These are phyloP conservation scores for Fusarium mundagurra DNA, from an alignment of 2,329 filamentous ascomycete genomes.

Conservation along the genomic window DNA sequence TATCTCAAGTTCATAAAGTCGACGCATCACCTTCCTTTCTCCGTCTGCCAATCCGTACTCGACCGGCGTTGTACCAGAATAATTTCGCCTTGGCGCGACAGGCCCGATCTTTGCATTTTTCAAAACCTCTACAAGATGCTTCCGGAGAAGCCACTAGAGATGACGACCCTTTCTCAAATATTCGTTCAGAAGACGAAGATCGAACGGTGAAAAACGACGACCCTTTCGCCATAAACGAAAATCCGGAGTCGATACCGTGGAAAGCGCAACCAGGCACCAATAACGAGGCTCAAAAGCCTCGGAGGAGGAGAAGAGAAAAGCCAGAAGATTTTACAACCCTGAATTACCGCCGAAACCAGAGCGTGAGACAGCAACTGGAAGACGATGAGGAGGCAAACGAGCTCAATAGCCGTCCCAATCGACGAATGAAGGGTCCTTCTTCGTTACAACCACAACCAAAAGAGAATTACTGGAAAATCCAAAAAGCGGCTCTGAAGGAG, in stretches of 20 bases:
- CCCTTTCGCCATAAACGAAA: background rate
- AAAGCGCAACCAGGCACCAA: constrained; percentile 10
- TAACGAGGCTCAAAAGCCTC: background rate
- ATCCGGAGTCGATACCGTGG: background rate
- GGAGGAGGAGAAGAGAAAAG: background rate
- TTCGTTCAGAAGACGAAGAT: background rate
- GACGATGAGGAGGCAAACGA: background rate
- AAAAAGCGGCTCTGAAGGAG: constrained; percentile 77
- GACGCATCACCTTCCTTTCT: constrained; percentile 34
- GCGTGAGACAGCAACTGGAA: background rate
- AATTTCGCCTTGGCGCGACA: constrained; percentile 31
- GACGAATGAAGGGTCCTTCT: constrained; percentile 23
- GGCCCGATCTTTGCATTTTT: constrained; percentile 39
- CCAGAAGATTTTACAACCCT: background rate
- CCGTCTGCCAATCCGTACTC: constrained; percentile 23
- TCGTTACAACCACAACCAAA: constrained; percentile 32
- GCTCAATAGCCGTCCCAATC: background rate
- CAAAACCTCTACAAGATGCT: constrained; percentile 30
- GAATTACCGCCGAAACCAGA: background rate
- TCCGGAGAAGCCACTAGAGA: background rate
- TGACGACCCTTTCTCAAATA: background rate
- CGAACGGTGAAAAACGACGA: constrained; percentile 6
- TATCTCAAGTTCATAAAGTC: constrained; percentile 53
- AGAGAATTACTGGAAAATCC: constrained; percentile 72
- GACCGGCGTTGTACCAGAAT: constrained; percentile 20